Evolutionary conservation across 2,329 filamentous ascomycete genomes (phyloP), one percentile per base, ranked within the genome.

Genomic region (Colletotrichum shisoi): DNA sequence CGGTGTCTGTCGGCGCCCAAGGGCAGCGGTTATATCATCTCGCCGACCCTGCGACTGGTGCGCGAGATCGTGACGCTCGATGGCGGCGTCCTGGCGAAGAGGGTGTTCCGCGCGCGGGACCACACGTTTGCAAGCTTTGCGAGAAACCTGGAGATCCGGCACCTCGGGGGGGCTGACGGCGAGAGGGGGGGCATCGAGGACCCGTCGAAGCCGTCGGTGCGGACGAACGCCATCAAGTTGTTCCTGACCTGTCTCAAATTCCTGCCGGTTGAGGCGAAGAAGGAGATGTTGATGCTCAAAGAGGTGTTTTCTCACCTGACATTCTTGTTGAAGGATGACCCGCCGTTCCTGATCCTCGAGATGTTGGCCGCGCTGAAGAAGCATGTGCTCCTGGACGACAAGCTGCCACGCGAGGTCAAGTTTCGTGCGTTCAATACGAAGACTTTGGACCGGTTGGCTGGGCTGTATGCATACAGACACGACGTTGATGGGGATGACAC

Each of bases 1-100:
- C 89, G 89, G 67, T 93, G 92, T 67, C 80, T 98, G 19, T 90
- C 91, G 3, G 88, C 92, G 0, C 89, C 91, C 27, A 94, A 93
- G 77, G 85, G 88, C 54, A 97, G 96, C 74, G 93, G 93, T 45
- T 93, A 92, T 77, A 82, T 98, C 66, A 94, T 97, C 68, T 95
- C 93, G 3, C 94, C 95, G 0, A 94, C 91, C 27, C 80, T 99
- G 66, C 89, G 94, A 63, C 81, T 99, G 58, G 84, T 99, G 67
- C 91, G 90, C 58, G 94, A 99, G 78, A 85, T 94, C n/a, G 87
- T 92, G 17, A 88, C 84, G 62, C 91, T 97, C 70, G 94, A 98
- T 77, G 93, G 93, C 17, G 96, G 95, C 15, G 86, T 88, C 48
- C 84, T 93, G 62, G 92, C 94, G 34, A 89, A 87, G 71, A 84